Percentiles rank a stretch among this genome's conserved stretches.
These are phyloP conservation scores for Coprinellus aureogranulatus DNA, from an alignment of 768 basidiomycete species.

Conservation along the genomic window DNA sequence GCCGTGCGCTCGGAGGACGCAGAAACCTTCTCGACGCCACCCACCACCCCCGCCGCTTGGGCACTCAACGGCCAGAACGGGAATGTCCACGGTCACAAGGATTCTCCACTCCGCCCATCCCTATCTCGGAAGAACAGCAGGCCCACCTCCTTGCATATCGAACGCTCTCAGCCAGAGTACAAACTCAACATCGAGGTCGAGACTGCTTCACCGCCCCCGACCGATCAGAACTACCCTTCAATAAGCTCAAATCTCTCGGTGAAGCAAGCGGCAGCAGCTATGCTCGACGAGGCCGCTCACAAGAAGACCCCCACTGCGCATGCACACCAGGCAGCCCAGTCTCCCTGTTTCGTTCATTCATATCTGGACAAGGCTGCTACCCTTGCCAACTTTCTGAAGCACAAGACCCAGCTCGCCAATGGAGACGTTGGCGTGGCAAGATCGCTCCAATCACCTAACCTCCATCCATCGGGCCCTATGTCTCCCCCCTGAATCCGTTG, in stretches of 20 bases:
- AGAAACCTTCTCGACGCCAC: constrained; percentile 44
- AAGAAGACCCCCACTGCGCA: constrained; percentile 16
- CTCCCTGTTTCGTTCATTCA: constrained; percentile 93
- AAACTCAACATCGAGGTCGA: constrained; percentile 44
- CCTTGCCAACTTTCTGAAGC: constrained; percentile 69
- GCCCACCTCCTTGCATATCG: constrained; percentile 45
- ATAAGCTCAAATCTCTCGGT: constrained; percentile 13
- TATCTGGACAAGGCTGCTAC: constrained; percentile 82
- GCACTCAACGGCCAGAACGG: constrained; percentile 8
- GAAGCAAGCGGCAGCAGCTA: background rate
- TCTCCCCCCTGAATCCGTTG: constrained; percentile 9
- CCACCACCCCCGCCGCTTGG: constrained; percentile 29
- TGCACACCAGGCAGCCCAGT: constrained; percentile 43
- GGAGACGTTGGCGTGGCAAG: constrained; percentile 50
- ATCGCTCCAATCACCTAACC: constrained; percentile 36
- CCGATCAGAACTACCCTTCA: constrained; percentile 5
- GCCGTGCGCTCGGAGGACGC: too few species aligned
- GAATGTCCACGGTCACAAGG: constrained; percentile 13
- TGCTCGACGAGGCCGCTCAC: background rate
- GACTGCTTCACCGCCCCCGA: constrained; percentile 34
- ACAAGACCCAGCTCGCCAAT: constrained; percentile 34
- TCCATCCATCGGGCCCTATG: background rate
- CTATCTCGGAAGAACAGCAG: constrained; percentile 42
- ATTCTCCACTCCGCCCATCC: constrained; percentile 30
- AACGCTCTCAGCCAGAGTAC: constrained; percentile 36